Percentiles rank a stretch among this genome's conserved stretches.
Evolutionary conservation across 2,329 filamentous ascomycete species (phyloP).

Genomic region (Lasiodiplodia sp.): DNA sequence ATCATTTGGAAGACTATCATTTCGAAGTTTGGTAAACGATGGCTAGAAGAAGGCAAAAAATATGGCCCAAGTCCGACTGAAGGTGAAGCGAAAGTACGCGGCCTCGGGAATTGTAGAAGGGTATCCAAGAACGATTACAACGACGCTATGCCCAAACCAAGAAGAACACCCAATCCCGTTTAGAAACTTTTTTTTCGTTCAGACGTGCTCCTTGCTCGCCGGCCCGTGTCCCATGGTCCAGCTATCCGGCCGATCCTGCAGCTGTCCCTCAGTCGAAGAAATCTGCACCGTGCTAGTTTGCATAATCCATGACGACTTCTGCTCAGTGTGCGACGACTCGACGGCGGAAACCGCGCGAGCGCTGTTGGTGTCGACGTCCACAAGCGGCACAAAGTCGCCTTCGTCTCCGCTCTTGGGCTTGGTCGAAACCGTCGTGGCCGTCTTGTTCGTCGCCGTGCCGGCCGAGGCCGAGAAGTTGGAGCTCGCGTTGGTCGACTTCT

Average conservation of each 20-base stretch:
- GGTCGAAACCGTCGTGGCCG: slow-evolving; percentile 30
- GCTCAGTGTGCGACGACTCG: slow-evolving; percentile 21
- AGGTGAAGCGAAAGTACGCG: slow-evolving; percentile 6
- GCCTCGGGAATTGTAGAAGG: slow-evolving; percentile 22
- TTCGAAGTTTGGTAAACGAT: not conserved
- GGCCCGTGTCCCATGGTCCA: slow-evolving; percentile 31
- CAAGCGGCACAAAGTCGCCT: slow-evolving; percentile 36
- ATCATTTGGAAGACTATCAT: slow-evolving; percentile 15
- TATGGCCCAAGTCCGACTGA: not conserved
- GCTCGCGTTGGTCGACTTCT: slow-evolving; percentile 7
- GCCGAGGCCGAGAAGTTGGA: slow-evolving; percentile 4
- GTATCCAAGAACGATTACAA: slow-evolving; percentile 24
- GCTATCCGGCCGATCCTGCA: slow-evolving; percentile 31
- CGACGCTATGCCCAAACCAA: slow-evolving; percentile 8
- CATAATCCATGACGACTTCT: slow-evolving; percentile 27
- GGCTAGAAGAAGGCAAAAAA: not conserved
- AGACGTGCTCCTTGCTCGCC: slow-evolving; percentile 33
- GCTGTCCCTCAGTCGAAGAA: slow-evolving; percentile 25
- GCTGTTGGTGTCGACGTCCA: slow-evolving; percentile 34
- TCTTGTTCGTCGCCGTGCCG: slow-evolving; percentile 1
- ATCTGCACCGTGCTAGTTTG: slow-evolving; percentile 28
- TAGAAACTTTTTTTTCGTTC: slow-evolving; percentile 13
- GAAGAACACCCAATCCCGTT: not conserved
- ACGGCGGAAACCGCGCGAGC: slow-evolving; percentile 22
- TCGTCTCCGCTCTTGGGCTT: slow-evolving; percentile 36